Conservation (phyloP, 371 early-diverging fungal genomes). For the Apophysomyces sp. region DNA sequence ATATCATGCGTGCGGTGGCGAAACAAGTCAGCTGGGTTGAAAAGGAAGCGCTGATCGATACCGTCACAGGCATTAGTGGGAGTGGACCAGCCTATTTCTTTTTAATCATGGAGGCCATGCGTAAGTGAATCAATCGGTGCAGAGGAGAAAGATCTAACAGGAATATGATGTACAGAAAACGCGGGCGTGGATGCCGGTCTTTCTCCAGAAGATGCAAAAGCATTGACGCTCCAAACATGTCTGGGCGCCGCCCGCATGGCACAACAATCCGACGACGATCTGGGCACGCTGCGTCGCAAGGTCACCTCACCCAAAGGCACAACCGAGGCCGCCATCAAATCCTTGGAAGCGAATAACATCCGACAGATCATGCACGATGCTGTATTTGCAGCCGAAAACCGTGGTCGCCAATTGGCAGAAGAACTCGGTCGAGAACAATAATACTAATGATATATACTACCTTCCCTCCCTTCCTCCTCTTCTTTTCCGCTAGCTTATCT, state of each 20-base stretch:
- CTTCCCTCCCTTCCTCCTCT: not conserved
- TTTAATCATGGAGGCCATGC: conserved; percentile 86
- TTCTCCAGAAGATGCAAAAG: conserved; percentile 68
- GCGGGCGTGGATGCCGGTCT: conserved; percentile 84
- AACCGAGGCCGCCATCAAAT: conserved; percentile 86
- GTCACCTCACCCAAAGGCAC: conserved; percentile 96
- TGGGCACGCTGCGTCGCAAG: conserved; percentile 76
- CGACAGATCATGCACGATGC: conserved; percentile 57
- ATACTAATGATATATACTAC: no score
- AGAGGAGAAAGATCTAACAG: not conserved
- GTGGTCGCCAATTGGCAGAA: conserved; percentile 71
- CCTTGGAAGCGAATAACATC: conserved; percentile 65
- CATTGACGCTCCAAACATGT: conserved; percentile 87
- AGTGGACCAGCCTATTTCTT: conserved; percentile 95
- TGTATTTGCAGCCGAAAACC: conserved; percentile 67
- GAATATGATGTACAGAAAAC: conserved; percentile 47
- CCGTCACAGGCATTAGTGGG: conserved; percentile 88
- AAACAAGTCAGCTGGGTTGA: conserved; percentile 82
- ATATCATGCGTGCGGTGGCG: conserved; percentile 70
- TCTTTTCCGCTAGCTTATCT: not conserved
- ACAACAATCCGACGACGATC: conserved; percentile 65
- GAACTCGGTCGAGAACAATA: conserved; percentile 56
- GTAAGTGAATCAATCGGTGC: conserved; percentile 25
- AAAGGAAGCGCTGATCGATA: conserved; percentile 75
- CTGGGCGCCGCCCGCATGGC: conserved; percentile 90